Conservation (phyloP, 495 filamentous ascomycete species). For the Pyrenula massariospora region DNA sequence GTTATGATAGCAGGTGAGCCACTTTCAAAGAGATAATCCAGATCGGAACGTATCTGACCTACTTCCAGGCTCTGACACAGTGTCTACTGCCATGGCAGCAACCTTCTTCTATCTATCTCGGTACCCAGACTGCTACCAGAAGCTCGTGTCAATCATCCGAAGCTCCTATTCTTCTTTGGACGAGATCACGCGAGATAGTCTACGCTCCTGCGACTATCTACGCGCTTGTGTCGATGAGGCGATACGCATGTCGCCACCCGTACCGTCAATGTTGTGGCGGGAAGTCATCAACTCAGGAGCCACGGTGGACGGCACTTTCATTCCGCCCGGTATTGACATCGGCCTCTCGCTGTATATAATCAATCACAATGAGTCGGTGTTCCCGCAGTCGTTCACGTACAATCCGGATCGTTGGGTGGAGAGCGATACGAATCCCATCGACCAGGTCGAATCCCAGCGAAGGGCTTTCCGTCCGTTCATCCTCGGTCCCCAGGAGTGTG, state of each 20-base stretch:
- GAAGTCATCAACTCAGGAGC: constrained; percentile 44
- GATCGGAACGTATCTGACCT: too few species aligned
- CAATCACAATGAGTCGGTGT: constrained; percentile 44
- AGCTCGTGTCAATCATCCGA: constrained; percentile 30
- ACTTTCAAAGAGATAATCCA: too few species aligned
- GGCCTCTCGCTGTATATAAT: constrained; percentile 43
- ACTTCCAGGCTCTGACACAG: constrained; percentile 49
- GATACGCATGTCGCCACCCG: constrained; percentile 51
- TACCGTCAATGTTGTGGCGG: constrained; percentile 42
- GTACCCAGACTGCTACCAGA: constrained; percentile 30
- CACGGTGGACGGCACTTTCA: constrained; percentile 36
- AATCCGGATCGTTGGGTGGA: constrained; percentile 44
- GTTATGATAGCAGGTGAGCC: too few species aligned
- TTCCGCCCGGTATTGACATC: constrained; percentile 39
- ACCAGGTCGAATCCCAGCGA: constrained; percentile 12
- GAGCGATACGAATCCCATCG: background rate
- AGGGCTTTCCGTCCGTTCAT: constrained; percentile 40
- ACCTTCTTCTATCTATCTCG: constrained; percentile 57
- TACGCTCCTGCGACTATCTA: constrained; percentile 22
- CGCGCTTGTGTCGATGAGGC: constrained; percentile 47
- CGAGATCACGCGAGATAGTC: constrained; percentile 33
- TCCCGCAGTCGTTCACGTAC: constrained; percentile 33
- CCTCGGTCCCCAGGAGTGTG: constrained; percentile 43
- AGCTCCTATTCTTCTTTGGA: constrained; percentile 34
- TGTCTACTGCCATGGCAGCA: constrained; percentile 47